Base-by-base conservation (phyloP, 2,329 filamentous ascomycete species). In the Chrysosporium queenslandicum region DNA sequence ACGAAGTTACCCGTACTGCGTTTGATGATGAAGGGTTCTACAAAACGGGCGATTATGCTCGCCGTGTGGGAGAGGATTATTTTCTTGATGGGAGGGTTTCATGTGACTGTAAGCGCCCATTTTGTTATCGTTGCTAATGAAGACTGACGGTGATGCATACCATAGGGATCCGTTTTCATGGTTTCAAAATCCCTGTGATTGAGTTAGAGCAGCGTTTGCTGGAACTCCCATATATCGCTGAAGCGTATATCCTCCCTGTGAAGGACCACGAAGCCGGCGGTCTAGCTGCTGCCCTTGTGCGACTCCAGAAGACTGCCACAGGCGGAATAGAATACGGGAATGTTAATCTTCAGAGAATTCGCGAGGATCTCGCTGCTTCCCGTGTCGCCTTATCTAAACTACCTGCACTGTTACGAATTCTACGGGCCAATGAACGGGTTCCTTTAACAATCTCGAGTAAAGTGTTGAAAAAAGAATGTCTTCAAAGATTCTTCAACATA, bases 91-190 rank as follows among this genome's bases (percentile, higher is more conserved):
- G 59, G 7, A 55, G 59, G 43, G 46, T 47, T 16, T 52, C 50
- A 11, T 54, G 50, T 1, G 59, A 59, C 30, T 59, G 59, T 61
- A 54, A 51, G 56, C n/a, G n/a, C n/a, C n/a, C n/a, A n/a, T n/a
- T n/a, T n/a, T n/a, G n/a, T n/a, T n/a, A n/a, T n/a, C n/a, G n/a
- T n/a, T n/a, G n/a, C n/a, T n/a, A n/a, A n/a, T n/a, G n/a, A n/a
- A n/a, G n/a, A n/a, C n/a, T n/a, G n/a, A n/a, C n/a, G n/a, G n/a
- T n/a, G n/a, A n/a, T n/a, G n/a, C n/a, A n/a, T n/a, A n/a, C n/a
- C n/a, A n/a, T 20, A 50, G 52, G 54, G 21, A 45, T 56, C 37
- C 50, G 48, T 11, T 52, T 52, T 39, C 16, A 54, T 37, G 54
- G 50, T 12, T 49, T 39, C 14, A 52, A 48, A 36, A 48, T 60